phyloP scores from a whole-genome alignment of 306 rosid genomes.

The Malus sieversii region DNA sequence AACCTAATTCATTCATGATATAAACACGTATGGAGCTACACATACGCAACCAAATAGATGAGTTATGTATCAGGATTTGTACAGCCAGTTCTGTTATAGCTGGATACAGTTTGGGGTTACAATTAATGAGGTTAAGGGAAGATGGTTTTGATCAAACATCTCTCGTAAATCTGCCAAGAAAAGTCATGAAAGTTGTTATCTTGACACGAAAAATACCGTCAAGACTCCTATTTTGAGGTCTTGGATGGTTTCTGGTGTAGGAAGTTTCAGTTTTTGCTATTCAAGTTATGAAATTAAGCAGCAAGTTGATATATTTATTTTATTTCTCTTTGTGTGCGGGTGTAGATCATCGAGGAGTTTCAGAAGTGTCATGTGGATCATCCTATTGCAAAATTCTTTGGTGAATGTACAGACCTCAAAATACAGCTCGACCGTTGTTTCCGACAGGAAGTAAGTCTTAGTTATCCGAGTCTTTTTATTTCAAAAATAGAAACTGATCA shows the following conservation, averaged over 20 bases:
- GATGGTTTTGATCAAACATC: background rate
- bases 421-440: constrained; percentile 89
- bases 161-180: background rate
- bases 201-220: background rate
- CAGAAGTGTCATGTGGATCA: constrained; percentile 82
- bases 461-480: background rate
- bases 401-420: constrained; percentile 85
- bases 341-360: constrained; percentile 68
- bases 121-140: background rate
- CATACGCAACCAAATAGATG: background rate
- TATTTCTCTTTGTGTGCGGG: background rate
- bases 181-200: background rate
- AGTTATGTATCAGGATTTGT: background rate
- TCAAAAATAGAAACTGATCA: background rate
- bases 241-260: background rate
- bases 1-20: background rate
- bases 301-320: background rate
- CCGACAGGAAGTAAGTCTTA: constrained; percentile 66
- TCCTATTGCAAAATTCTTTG: constrained; percentile 68
- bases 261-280: background rate
- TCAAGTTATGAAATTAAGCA: background rate
- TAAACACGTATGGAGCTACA: background rate
- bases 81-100: background rate
- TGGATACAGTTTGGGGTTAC: background rate
- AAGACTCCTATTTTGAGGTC: background rate